Base-by-base conservation (phyloP, 257 asterid species). In the Scutellaria baicalensis region DNA sequence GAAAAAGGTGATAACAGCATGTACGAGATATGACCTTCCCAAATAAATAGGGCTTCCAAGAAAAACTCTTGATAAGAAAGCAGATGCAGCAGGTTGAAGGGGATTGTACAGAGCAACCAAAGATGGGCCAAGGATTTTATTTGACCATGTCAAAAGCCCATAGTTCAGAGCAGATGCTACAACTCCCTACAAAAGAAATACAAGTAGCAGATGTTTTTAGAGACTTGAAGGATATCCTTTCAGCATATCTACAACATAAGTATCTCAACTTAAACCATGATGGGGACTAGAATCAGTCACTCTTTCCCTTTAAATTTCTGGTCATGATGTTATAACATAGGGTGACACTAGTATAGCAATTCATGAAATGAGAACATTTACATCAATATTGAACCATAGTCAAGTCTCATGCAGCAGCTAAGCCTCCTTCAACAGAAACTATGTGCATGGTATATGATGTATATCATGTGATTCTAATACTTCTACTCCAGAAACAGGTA, bases 21-120 rank as follows among this genome's bases (percentile, higher is more conserved):
- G 55, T 23, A 0, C 4, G 76, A 68, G 61, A 72, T 49, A 63
- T 58, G 48, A 89, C 99, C 99, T 91, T 86, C 99, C 99, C 73
- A 91, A 78, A 82, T 89, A 94, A 76, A 94, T 84, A n/a, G 96
- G 88, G 86, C 97, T 94, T 59, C 96, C 97, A 0, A 94, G 93
- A 82, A 94, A 91, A 69, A 94, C 64, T 70, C 88, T 82, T 17
- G 99, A 89, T 66, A 94, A 76, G 75, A 94, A 83, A 4, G 96
- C 90, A 23, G 99, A 85, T 16, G 86, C 89, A 70, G 88, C 96
- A 55, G 99, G 99, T 79, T 94, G 97, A 59, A 94, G 92, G 0
- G 97, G 99, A 75, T 74, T 88, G 71, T 94, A 94, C 40, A 94
- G 76, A 69, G 99, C 90, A 76, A 94, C 99, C 79, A 91, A 73